These are phyloP conservation scores for Lablab purpureus DNA, from an alignment of 306 rosid genomes.

Conservation along the genomic window DNA sequence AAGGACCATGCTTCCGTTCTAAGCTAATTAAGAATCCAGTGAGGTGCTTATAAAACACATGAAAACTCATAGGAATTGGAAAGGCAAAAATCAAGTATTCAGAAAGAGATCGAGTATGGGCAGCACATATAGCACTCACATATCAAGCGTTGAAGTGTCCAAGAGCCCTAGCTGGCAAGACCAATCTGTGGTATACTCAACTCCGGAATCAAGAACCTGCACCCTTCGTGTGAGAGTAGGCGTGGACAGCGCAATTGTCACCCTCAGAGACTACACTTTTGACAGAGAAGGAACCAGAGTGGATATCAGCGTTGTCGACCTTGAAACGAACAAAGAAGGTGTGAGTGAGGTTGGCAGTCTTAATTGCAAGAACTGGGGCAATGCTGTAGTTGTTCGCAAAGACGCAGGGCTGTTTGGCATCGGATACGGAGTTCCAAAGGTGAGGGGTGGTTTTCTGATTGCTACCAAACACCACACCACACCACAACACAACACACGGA, in stretches of 20 bases:
- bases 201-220: not conserved
- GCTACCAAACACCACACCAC: not conserved
- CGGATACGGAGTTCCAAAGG: not conserved
- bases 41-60: too few species aligned
- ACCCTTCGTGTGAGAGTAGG: not conserved
- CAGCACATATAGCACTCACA: too few species aligned
- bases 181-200: too few species aligned
- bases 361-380: not conserved
- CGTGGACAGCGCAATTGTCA: too few species aligned
- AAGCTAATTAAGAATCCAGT: too few species aligned
- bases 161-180: too few species aligned
- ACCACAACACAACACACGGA: not conserved
- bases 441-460: not conserved
- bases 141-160: too few species aligned
- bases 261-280: constrained; percentile 14
- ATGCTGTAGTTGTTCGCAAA: not conserved
- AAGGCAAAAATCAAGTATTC: too few species aligned
- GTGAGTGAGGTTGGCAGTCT: not conserved
- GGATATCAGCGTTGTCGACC: not conserved
- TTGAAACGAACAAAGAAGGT: not conserved
- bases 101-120: too few species aligned
- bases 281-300: constrained; percentile 6
- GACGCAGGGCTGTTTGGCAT: not conserved
- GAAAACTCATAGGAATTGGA: too few species aligned
- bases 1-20: too few species aligned